Conservation (phyloP, 2,329 filamentous ascomycete species). For the Colletotrichum siamense region DNA sequence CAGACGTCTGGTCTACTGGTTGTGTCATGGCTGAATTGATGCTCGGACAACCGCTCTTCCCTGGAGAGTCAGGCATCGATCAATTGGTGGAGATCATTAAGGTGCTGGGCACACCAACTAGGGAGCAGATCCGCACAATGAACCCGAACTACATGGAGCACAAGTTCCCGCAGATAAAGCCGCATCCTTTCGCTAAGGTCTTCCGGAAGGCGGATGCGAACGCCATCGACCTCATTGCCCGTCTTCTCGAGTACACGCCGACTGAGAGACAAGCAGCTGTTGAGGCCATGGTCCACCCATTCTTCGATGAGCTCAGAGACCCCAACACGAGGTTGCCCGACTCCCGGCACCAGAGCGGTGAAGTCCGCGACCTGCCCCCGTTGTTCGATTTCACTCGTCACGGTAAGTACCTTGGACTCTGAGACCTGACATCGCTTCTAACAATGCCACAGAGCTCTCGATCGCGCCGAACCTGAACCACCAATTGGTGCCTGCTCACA, state of each 20-base stretch:
- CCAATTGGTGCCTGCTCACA: conserved; percentile 85
- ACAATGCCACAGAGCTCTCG: conserved; percentile 76
- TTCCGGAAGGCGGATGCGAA: conserved; percentile 95
- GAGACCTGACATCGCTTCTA: neutral
- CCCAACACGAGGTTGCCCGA: conserved; percentile 91
- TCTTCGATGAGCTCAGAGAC: conserved; percentile 96
- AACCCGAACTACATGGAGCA: conserved; percentile 99
- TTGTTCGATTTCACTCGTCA: conserved; percentile 95
- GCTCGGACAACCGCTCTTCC: conserved; percentile 97
- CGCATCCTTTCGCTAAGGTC: conserved; percentile 98
- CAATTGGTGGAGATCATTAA: conserved; percentile 99
- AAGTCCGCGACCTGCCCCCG: conserved; percentile 80
- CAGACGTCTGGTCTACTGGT: conserved; percentile 98
- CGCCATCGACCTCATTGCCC: conserved; percentile 93
- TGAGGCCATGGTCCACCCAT: conserved; percentile 97
- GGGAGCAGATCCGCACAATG: conserved; percentile 99
- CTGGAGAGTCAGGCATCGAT: conserved; percentile 97
- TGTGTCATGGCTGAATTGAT: conserved; percentile 99
- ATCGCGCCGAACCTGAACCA: conserved; percentile 88
- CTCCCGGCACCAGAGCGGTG: conserved; percentile 85
- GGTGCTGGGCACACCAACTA: conserved; percentile 92
- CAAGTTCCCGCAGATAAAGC: conserved; percentile 99
- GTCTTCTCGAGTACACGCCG: conserved; percentile 94
- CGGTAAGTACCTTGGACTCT: conserved; percentile 64
- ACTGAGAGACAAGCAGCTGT: conserved; percentile 93